phyloP scores from a whole-genome alignment of 1,284 basidiomycete genomes.

The Microbotryum silenes-acaulis region DNA sequence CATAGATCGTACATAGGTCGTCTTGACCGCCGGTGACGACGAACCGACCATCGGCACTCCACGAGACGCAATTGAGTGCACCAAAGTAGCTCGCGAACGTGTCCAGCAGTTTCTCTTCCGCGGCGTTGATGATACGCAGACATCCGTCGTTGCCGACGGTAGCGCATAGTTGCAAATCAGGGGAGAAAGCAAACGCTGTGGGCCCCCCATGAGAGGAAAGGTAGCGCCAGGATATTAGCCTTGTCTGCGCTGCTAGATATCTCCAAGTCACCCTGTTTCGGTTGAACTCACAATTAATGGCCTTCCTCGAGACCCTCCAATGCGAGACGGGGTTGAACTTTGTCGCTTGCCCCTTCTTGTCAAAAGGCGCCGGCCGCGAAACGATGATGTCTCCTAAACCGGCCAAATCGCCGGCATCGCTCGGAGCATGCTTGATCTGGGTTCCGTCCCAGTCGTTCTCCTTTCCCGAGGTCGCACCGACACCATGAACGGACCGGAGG shows the following conservation, averaged over 20 bases:
- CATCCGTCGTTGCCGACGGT: slow-evolving; percentile 83
- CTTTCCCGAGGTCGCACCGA: neutral
- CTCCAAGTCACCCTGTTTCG: slow-evolving; percentile 1
- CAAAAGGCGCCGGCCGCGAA: slow-evolving; percentile 52
- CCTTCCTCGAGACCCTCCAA: slow-evolving; percentile 47
- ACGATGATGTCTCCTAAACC: slow-evolving; percentile 60
- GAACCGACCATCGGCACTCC: slow-evolving; percentile 92
- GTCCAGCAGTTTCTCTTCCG: slow-evolving; percentile 74
- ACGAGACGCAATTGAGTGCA: slow-evolving; percentile 74
- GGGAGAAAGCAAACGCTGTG: slow-evolving; percentile 77
- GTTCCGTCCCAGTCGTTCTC: slow-evolving; percentile 12
- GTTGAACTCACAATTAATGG: slow-evolving; percentile 58
- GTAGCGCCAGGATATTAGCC: neutral
- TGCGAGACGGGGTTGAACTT: slow-evolving; percentile 76
- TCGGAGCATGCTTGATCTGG: neutral
- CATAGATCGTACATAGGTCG: slow-evolving; percentile 86
- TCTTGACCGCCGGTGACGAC: slow-evolving; percentile 85
- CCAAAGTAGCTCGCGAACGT: slow-evolving; percentile 90
- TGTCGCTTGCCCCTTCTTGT: slow-evolving; percentile 53
- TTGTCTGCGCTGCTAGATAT: slow-evolving; percentile 6
- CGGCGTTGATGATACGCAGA: slow-evolving; percentile 73
- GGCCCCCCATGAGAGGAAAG: no score
- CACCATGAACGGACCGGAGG: neutral
- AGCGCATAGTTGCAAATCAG: slow-evolving; percentile 77
- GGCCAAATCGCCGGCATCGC: neutral